These are phyloP conservation scores for Tuber indicum DNA, from an alignment of 495 filamentous ascomycete species.

Conservation along the genomic window DNA sequence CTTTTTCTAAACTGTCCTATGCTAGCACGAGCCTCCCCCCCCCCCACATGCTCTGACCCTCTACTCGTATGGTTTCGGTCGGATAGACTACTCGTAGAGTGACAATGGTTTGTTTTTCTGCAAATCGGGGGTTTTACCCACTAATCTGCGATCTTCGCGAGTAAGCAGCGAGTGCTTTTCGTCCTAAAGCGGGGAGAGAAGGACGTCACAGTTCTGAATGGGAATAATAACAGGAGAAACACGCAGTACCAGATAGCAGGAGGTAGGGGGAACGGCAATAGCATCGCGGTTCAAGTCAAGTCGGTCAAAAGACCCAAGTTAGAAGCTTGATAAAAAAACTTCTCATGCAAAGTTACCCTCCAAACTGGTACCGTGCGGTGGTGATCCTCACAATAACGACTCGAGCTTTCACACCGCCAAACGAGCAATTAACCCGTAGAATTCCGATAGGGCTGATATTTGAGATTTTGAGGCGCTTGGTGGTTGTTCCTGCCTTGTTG, in stretches of 20 bases:
- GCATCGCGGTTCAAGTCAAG: background rate
- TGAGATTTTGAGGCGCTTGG: slow-evolving; percentile 4
- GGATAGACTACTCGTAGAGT: background rate
- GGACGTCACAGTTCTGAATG: background rate
- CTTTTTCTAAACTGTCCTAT: background rate
- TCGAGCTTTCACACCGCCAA: background rate
- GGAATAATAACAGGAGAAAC: background rate
- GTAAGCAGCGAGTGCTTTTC: background rate
- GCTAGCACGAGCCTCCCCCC: background rate
- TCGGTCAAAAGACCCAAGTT: background rate
- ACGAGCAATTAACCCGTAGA: slow-evolving; percentile 56
- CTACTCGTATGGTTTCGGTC: background rate
- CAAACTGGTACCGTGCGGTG: background rate
- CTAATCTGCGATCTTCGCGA: background rate
- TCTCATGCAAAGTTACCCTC: background rate
- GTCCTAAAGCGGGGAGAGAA: background rate
- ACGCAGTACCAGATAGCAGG: background rate
- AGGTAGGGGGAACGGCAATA: background rate
- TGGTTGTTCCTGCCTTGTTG: background rate
- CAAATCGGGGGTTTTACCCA: background rate
- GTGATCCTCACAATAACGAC: background rate
- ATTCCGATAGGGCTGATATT: slow-evolving; percentile 1
- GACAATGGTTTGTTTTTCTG: background rate
- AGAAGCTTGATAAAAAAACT: background rate
- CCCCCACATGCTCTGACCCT: background rate